Conservation (phyloP, 2,329 filamentous ascomycete species). For the Penicillium sp. region DNA sequence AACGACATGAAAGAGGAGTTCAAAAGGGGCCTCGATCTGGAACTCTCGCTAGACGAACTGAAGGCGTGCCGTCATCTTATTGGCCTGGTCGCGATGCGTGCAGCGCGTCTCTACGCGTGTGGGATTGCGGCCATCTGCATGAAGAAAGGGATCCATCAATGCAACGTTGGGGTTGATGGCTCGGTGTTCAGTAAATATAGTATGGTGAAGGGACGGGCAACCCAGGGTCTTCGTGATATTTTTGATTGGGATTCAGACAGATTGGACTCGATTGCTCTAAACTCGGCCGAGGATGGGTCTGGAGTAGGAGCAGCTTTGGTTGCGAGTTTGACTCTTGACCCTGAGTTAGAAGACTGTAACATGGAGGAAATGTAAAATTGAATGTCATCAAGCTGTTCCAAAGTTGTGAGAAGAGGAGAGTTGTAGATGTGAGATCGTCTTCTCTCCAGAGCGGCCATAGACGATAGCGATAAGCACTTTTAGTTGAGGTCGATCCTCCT, state of each 20-base stretch:
- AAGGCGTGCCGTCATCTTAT: conserved; percentile 82
- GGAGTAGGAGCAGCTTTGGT: conserved; percentile 90
- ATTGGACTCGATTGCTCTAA: conserved; percentile 76
- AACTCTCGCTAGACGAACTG: conserved; percentile 71
- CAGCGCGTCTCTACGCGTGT: conserved; percentile 85
- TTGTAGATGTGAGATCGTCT: not conserved
- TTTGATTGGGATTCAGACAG: conserved; percentile 79
- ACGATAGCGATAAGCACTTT: conserved; percentile 12
- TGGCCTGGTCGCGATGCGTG: conserved; percentile 90
- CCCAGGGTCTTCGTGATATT: conserved; percentile 63
- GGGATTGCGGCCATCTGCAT: conserved; percentile 95
- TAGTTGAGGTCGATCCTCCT: not conserved
- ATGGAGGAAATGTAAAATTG: not conserved
- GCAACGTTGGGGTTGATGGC: conserved; percentile 91
- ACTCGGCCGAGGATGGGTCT: conserved; percentile 84
- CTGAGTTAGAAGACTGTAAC: not conserved
- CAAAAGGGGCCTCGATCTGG: conserved; percentile 67
- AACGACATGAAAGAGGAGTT: conserved; percentile 80
- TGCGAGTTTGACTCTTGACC: conserved; percentile 55
- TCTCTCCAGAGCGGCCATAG: no score
- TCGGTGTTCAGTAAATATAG: conserved; percentile 79
- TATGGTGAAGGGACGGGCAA: conserved; percentile 36
- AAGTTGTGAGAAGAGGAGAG: not conserved
- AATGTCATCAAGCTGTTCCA: not conserved
- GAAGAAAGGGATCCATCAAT: conserved; percentile 80